Conservation (phyloP, 75 land plant species). For the Larix kaempferi region DNA sequence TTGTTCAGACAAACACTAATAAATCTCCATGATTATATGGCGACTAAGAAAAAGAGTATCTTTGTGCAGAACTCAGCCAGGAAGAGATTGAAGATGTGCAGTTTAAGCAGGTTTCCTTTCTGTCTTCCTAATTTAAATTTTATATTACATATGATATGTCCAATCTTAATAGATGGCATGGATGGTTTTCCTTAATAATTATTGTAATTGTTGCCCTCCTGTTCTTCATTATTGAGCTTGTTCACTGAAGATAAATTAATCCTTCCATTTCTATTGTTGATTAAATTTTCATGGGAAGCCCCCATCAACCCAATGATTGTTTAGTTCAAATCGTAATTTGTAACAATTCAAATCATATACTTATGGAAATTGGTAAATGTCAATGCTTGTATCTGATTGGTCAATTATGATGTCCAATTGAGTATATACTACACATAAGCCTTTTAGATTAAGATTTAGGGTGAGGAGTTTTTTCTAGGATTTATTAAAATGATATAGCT, state of each 20-base stretch:
- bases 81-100: conserved; percentile 92
- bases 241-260: neutral
- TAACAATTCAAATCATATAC: neutral
- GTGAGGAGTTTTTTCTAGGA: too few relatives aligned
- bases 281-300: neutral
- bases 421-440: too few relatives aligned
- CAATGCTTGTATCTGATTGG: too few relatives aligned
- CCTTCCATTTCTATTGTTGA: neutral
- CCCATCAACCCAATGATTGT: neutral
- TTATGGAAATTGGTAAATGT: neutral
- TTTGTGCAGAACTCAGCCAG: conserved; percentile 58
- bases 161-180: neutral
- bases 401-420: too few relatives aligned
- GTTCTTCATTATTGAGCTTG: neutral
- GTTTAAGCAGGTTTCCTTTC: conserved; percentile 78
- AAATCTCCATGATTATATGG: neutral
- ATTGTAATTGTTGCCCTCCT: neutral
- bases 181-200: neutral
- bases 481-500: too few relatives aligned
- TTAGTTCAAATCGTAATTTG: neutral
- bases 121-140: neutral
- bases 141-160: neutral
- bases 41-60: neutral
- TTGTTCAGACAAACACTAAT: neutral
- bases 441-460: too few relatives aligned